Percentiles rank a stretch among this genome's conserved stretches.
Conservation (phyloP, 176 grass and related monocot genomes). For the Raddia guianensis region DNA sequence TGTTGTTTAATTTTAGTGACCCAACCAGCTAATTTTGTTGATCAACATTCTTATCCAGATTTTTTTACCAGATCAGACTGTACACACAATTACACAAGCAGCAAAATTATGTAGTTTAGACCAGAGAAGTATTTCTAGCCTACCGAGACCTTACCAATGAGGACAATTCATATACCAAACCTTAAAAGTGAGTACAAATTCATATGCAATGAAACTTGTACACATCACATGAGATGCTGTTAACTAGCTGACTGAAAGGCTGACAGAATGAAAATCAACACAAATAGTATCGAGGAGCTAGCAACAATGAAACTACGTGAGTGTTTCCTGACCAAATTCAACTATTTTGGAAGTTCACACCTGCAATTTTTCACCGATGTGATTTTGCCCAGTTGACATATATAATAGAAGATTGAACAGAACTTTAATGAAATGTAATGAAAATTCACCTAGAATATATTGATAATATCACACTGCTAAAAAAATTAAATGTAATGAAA, state of each 20-base stretch:
- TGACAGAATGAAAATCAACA: neutral
- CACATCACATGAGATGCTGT: neutral
- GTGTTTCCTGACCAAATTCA: neutral
- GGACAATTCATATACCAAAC: neutral
- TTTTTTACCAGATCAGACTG: neutral
- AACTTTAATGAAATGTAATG: too few species aligned
- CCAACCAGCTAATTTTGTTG: neutral
- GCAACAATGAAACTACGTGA: neutral
- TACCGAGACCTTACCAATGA: too few species aligned
- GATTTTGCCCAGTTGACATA: conserved; percentile 9
- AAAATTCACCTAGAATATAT: conserved; percentile 10
- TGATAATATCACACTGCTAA: conserved; percentile 5
- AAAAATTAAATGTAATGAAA: neutral
- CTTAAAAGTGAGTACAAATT: neutral
- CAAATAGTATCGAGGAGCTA: neutral
- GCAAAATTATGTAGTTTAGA: neutral
- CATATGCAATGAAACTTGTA: neutral
- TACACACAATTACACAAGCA: neutral
- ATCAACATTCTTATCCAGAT: neutral
- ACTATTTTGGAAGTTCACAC: neutral
- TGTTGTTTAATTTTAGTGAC: neutral
- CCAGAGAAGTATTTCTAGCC: neutral
- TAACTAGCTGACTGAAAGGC: conserved; percentile 13
- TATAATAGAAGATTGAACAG: neutral
- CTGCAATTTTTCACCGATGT: neutral